These are phyloP conservation scores for Zymoseptoria pseudotritici DNA, from an alignment of 2,329 filamentous ascomycete genomes.

Conservation along the genomic window DNA sequence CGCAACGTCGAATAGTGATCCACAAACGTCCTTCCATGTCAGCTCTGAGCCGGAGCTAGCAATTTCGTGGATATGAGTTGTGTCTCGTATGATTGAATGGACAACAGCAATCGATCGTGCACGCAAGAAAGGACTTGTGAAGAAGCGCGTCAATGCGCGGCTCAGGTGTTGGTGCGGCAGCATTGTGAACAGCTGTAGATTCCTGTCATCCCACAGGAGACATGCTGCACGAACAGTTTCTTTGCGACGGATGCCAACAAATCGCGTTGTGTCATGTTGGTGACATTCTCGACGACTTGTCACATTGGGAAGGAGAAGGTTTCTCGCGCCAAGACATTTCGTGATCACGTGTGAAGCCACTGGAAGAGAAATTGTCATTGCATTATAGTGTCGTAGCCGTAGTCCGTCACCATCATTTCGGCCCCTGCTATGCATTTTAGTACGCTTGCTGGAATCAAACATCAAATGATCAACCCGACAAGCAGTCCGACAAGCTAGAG, in stretches of 20 bases:
- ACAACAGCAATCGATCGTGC: neutral
- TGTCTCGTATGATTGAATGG: neutral
- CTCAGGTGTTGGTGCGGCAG: neutral
- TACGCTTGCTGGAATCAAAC: neutral
- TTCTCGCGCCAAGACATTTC: neutral
- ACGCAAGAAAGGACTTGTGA: neutral
- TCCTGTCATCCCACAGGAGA: neutral
- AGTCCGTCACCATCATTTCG: neutral
- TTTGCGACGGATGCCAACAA: neutral
- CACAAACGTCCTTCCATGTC: neutral
- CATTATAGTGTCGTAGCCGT: neutral
- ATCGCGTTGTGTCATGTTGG: neutral
- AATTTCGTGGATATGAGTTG: neutral
- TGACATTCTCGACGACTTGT: neutral
- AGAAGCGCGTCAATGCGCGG: neutral
- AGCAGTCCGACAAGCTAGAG: constrained; percentile 34
- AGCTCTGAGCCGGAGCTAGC: neutral
- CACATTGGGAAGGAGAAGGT: neutral
- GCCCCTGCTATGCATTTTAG: neutral
- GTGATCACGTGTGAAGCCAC: neutral
- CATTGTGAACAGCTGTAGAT: neutral
- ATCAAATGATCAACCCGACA: neutral
- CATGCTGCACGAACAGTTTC: neutral
- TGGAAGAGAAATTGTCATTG: neutral
- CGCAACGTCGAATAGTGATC: neutral